Conservation (phyloP, 129 eudicot species). For the Tanacetum coccineum region DNA sequence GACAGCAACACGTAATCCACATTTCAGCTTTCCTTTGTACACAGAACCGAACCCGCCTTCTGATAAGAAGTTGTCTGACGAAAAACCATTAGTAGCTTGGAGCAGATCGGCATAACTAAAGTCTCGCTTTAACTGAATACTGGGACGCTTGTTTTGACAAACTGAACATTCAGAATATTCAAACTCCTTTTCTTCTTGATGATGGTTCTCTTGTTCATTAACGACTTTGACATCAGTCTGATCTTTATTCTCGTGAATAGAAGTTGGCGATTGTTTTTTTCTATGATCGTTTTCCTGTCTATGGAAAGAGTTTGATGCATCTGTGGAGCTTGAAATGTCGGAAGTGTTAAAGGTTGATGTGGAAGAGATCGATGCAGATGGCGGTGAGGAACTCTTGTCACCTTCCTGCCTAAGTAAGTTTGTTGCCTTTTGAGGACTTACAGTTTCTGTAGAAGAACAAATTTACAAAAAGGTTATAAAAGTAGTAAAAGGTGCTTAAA, state of each 20-base stretch:
- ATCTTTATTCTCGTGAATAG: slow-evolving; percentile 18
- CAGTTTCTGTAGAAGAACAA: slow-evolving; percentile 29
- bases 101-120: slow-evolving; percentile 55
- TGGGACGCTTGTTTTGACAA: slow-evolving; percentile 53
- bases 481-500: neutral
- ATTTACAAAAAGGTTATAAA: neutral
- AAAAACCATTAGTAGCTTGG: slow-evolving; percentile 53
- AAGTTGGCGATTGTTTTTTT: neutral
- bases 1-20: slow-evolving; percentile 56
- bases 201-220: slow-evolving; percentile 15
- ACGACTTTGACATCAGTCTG: slow-evolving; percentile 3
- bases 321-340: slow-evolving; percentile 31
- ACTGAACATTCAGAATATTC: slow-evolving; percentile 44
- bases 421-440: slow-evolving; percentile 25
- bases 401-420: slow-evolving; percentile 18
- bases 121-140: slow-evolving; percentile 36
- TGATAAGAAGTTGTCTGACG: slow-evolving; percentile 44
- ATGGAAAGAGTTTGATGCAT: slow-evolving; percentile 13
- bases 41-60: slow-evolving; percentile 81
- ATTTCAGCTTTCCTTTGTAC: slow-evolving; percentile 43
- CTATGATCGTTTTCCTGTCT: slow-evolving; percentile 14
- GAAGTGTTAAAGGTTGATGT: slow-evolving; percentile 31
- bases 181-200: slow-evolving; percentile 24
- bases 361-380: slow-evolving; percentile 22
- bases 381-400: slow-evolving; percentile 11